Conservation (phyloP, 2,329 filamentous ascomycete genomes). For the Coleophoma cylindrospora region DNA sequence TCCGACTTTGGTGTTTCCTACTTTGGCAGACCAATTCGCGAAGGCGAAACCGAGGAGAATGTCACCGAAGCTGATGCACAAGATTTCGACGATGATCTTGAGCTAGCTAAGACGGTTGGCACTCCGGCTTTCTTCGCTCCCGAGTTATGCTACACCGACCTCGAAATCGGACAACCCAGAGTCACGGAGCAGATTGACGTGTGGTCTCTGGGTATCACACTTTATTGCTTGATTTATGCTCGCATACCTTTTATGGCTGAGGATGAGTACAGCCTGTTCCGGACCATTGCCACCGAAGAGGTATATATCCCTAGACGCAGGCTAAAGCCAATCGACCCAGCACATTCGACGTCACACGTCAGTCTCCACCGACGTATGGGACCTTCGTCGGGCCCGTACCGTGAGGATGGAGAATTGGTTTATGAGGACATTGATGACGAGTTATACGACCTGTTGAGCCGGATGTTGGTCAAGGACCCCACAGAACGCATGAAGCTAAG, state of each 20-base stretch:
- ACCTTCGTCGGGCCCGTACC: constrained; percentile 54
- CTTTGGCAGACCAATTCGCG: constrained; percentile 80
- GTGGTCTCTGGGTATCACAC: constrained; percentile 92
- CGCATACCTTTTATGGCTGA: constrained; percentile 90
- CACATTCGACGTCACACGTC: constrained; percentile 48
- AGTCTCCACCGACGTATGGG: constrained; percentile 46
- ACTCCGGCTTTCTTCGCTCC: constrained; percentile 97
- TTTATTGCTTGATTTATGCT: constrained; percentile 93
- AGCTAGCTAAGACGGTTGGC: constrained; percentile 96
- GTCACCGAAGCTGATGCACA: constrained; percentile 76
- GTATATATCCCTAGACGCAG: constrained; percentile 81
- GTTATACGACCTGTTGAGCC: constrained; percentile 70
- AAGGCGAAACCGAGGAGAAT: constrained; percentile 72
- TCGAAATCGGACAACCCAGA: constrained; percentile 62
- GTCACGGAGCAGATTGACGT: constrained; percentile 94
- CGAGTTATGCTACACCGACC: constrained; percentile 87
- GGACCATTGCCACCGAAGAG: constrained; percentile 86
- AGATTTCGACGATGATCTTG: constrained; percentile 87
- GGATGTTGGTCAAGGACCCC: constrained; percentile 85
- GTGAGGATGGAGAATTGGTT: constrained; percentile 70
- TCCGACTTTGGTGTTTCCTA: constrained; percentile 99
- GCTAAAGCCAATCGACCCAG: constrained; percentile 68
- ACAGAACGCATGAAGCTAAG: constrained; percentile 80
- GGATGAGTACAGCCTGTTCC: constrained; percentile 88
- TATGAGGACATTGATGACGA: constrained; percentile 84